Conservation (phyloP, 2,329 filamentous ascomycete genomes). For the Colletotrichum sansevieriae region DNA sequence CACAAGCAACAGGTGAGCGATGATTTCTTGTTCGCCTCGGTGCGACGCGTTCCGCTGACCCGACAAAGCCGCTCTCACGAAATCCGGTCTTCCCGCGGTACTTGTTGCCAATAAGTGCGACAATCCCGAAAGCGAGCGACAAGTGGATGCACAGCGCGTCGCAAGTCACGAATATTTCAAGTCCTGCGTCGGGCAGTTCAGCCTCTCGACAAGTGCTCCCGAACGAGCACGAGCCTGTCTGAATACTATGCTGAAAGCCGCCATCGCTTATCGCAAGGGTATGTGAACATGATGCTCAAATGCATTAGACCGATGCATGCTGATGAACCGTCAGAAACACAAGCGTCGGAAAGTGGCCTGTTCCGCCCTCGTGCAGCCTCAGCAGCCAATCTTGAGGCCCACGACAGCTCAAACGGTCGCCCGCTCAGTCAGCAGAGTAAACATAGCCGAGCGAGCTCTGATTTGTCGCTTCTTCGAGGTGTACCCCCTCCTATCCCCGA, state of each 20-base stretch:
- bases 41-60: slow-evolving; percentile 43
- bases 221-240: slow-evolving; percentile 83
- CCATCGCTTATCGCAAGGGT: slow-evolving; percentile 79
- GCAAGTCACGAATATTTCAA: slow-evolving; percentile 73
- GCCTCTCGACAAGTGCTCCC: slow-evolving; percentile 77
- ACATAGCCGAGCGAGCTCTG: slow-evolving; percentile 79
- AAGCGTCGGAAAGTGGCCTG: slow-evolving; percentile 53
- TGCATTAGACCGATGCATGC: slow-evolving; percentile 26
- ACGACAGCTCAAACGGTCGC: slow-evolving; percentile 62
- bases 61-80: slow-evolving; percentile 76
- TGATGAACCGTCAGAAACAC: slow-evolving; percentile 39
- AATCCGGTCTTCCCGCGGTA: slow-evolving; percentile 79
- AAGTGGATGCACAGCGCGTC: slow-evolving; percentile 78
- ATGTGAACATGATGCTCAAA: slow-evolving; percentile 52
- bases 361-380: slow-evolving; percentile 71
- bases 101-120: slow-evolving; percentile 94
- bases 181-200: slow-evolving; percentile 78
- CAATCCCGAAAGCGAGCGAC: slow-evolving; percentile 75
- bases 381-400: slow-evolving; percentile 71
- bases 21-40: slow-evolving; percentile 3
- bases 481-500: slow-evolving; percentile 62
- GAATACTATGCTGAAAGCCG: slow-evolving; percentile 78
- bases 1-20: slow-evolving; percentile 82
- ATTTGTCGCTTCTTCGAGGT: slow-evolving; percentile 72
- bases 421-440: slow-evolving; percentile 73